These are phyloP conservation scores for Pseudogymnoascus sp. DNA, from an alignment of 2,329 filamentous ascomycete genomes.

Conservation along the genomic window DNA sequence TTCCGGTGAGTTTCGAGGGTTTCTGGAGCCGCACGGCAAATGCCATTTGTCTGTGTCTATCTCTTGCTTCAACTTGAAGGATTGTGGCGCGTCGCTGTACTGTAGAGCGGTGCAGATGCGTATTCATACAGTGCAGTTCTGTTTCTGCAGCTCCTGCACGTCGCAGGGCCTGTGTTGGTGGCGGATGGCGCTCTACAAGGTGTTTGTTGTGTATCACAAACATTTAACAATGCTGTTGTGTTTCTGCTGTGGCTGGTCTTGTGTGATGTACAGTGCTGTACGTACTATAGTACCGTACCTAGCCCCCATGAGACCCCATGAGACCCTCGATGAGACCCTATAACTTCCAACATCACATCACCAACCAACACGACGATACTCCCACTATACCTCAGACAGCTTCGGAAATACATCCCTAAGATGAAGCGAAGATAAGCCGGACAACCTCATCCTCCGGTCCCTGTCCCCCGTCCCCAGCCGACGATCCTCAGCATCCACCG, in stretches of 20 bases:
- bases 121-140: not conserved
- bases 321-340: not conserved
- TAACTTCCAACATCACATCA: not conserved
- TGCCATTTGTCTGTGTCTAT: not conserved
- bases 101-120: not conserved
- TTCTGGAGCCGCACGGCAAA: not conserved
- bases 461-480: not conserved
- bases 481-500: not conserved
- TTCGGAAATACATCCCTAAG: not conserved
- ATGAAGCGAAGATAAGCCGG: not conserved
- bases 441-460: conserved; percentile 2
- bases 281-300: not conserved
- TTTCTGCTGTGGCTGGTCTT: not conserved
- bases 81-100: too few relatives aligned
- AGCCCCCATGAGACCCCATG: not conserved
- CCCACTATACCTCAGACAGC: not conserved
- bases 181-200: not conserved
- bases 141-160: not conserved
- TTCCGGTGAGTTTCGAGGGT: not conserved
- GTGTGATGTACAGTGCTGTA: not conserved
- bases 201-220: not conserved
- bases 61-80: not conserved
- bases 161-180: not conserved
- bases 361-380: not conserved
- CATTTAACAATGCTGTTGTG: not conserved